These are phyloP conservation scores for Megacollybia platyphylla DNA, from an alignment of 1,284 basidiomycete genomes.

Conservation along the genomic window DNA sequence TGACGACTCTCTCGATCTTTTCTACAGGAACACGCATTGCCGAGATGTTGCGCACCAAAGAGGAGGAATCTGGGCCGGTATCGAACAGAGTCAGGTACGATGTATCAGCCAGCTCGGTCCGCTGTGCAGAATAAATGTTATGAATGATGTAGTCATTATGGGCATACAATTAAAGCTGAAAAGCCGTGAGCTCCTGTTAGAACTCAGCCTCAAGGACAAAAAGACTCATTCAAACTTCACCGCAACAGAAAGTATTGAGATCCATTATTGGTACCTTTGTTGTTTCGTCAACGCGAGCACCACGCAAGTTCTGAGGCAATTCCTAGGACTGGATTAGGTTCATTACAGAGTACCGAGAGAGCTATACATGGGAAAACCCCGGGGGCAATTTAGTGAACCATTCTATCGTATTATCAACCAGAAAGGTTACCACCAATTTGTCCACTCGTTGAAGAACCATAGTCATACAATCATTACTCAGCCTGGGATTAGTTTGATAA, in stretches of 20 bases:
- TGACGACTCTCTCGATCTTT: constrained; percentile 48
- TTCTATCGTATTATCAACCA: constrained; percentile 71
- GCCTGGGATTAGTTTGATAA: too few species aligned
- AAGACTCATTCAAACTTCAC: constrained; percentile 18
- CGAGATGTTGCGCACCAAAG: constrained; percentile 56
- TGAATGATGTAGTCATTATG: background rate
- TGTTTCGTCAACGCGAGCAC: constrained; percentile 23
- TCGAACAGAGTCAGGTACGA: constrained; percentile 60
- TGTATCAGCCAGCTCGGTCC: constrained; percentile 35
- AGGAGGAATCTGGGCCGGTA: constrained; percentile 64
- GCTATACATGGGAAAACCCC: constrained; percentile 50
- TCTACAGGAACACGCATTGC: constrained; percentile 45
- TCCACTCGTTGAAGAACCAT: constrained; percentile 21
- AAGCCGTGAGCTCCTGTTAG: constrained; percentile 68
- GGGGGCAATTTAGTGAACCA: constrained; percentile 70
- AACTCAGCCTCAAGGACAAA: background rate
- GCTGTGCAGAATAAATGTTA: constrained; percentile 19
- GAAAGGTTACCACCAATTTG: constrained; percentile 45
- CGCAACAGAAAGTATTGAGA: constrained; percentile 69
- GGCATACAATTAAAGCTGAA: constrained; percentile 48
- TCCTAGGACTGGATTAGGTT: too few species aligned
- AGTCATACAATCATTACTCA: too few species aligned
- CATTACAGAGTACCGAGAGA: too few species aligned
- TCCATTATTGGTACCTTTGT: constrained; percentile 58
- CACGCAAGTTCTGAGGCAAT: constrained; percentile 44